Conservation (phyloP, 2,329 filamentous ascomycete species). For the Pseudonectria foliicola region DNA sequence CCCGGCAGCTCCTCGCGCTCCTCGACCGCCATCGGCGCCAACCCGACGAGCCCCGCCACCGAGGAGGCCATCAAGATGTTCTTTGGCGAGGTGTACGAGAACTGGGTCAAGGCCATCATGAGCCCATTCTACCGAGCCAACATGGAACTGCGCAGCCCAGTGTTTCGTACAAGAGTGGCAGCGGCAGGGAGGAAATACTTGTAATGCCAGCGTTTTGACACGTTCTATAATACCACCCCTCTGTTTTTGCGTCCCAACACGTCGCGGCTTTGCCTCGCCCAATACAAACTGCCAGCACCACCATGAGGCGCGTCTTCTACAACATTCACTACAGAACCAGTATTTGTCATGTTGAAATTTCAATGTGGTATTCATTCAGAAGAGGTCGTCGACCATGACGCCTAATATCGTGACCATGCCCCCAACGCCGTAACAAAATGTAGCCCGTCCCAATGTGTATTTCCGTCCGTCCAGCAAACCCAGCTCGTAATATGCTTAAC, state of each 20-base stretch:
- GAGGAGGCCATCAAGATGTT: conserved; percentile 95
- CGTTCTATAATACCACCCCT: conserved; percentile 1
- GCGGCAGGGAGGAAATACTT: conserved; percentile 91
- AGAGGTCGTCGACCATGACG: conserved; percentile 29
- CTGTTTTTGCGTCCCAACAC: not conserved
- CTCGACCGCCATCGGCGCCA: conserved; percentile 68
- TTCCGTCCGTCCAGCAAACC: conserved; percentile 10
- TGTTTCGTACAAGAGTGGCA: conserved; percentile 75
- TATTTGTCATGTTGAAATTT: conserved; percentile 10
- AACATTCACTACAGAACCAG: too few species aligned
- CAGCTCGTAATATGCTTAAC: conserved; percentile 44
- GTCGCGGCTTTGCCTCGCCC: too few species aligned
- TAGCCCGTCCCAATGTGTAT: conserved; percentile 15
- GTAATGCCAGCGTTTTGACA: conserved; percentile 31
- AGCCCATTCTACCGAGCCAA: conserved; percentile 89
- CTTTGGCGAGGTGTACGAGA: conserved; percentile 92
- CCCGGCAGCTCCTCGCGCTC: conserved; percentile 41
- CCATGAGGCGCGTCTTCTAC: too few species aligned
- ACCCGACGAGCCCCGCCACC: conserved; percentile 81
- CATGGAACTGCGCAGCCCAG: conserved; percentile 75
- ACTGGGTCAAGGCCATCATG: conserved; percentile 95
- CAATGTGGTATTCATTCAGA: conserved; percentile 23
- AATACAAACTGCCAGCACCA: too few species aligned
- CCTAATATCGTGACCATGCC: conserved; percentile 26
- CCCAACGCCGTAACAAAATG: conserved; percentile 27